Base-by-base conservation (phyloP, 306 rosid genomes). In the Dryas octopetala region DNA sequence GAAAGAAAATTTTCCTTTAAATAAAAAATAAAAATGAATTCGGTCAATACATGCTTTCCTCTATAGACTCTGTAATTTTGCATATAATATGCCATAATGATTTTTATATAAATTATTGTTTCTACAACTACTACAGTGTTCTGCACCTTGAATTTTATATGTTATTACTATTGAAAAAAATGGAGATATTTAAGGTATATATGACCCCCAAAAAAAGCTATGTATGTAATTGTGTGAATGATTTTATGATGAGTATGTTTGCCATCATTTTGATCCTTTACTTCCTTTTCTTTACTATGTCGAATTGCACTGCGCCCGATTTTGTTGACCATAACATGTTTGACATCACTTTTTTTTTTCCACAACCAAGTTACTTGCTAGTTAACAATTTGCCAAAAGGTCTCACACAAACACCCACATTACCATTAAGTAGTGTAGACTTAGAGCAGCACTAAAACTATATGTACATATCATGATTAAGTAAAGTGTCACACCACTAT, bases 241-340 rank as follows among this genome's bases (percentile, higher is more conserved):
- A 46, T 46, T 46, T 5, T 46, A 46, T 46, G 9, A 46, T 46
- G 2, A 46, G 9, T 46, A 8, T 46, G 49, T 7, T 55, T 55
- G 9, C 3, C 55, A 51, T 51, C 55, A 13, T 51, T 10, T 51
- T 51, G 16, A 51, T 51, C 4, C 48, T 50, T 50, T 14, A 15
- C 6, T 14, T 13, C 55, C 17, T 6, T 32, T 53, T 9, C 17
- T 38, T 47, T 49, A 54, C 51, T 0, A 5, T 3, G 70, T 59
- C 75, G 65, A 73, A 74, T 65, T 69, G 54, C 68, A 50, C 74
- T 5, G 78, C 79, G 82, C 80, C 89, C 77, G 61, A 71, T 75
- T 79, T 81, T 84, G 77, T 88, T 88, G 90, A 88, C 90, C 67
- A 7, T 41, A 46, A 17, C n/a, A 38, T 65, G 58, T 32, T 12